phyloP scores from a whole-genome alignment of 2,329 filamentous ascomycete genomes.

The Cladosporium sp. region DNA sequence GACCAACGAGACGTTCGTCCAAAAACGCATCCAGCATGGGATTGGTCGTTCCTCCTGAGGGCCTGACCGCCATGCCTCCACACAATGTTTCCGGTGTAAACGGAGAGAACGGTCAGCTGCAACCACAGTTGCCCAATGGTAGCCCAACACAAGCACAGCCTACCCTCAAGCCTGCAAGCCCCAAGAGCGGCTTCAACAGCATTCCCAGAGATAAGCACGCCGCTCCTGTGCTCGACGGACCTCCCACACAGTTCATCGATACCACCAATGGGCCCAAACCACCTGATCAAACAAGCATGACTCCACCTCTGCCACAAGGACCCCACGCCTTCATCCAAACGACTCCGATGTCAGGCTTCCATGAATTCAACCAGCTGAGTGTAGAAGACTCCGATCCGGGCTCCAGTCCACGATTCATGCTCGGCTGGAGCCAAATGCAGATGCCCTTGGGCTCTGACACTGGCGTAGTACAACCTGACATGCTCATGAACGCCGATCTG shows the following conservation, averaged over 20 bases:
- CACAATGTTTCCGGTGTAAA: conserved; percentile 16
- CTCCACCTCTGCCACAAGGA: conserved; percentile 23
- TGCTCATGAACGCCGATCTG: conserved; percentile 43
- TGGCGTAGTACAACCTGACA: conserved; percentile 38
- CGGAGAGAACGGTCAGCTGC: conserved; percentile 13
- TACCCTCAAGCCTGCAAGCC: conserved; percentile 32
- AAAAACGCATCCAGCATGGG: conserved; percentile 39
- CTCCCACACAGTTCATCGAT: conserved; percentile 38
- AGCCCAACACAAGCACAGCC: conserved; percentile 19
- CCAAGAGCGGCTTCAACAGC: conserved; percentile 21
- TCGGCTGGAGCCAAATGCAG: conserved; percentile 46
- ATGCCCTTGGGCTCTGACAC: conserved; percentile 43
- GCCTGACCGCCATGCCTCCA: conserved; percentile 24
- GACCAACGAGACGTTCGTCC: conserved; percentile 45
- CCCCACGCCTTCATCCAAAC: conserved; percentile 35
- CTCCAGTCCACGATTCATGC: conserved; percentile 44
- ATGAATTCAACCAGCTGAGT: conserved; percentile 39
- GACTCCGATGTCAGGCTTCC: conserved; percentile 43
- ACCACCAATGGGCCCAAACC: conserved; percentile 31
- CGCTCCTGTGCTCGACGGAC: conserved; percentile 28
- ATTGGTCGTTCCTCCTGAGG: conserved; percentile 28
- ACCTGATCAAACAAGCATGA: conserved; percentile 26
- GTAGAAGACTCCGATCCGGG: conserved; percentile 39
- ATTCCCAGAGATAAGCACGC: conserved; percentile 28
- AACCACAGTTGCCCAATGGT: conserved; percentile 13